These are phyloP conservation scores for Corymbia maculata DNA, from an alignment of 345 rosid species.

Conservation along the genomic window DNA sequence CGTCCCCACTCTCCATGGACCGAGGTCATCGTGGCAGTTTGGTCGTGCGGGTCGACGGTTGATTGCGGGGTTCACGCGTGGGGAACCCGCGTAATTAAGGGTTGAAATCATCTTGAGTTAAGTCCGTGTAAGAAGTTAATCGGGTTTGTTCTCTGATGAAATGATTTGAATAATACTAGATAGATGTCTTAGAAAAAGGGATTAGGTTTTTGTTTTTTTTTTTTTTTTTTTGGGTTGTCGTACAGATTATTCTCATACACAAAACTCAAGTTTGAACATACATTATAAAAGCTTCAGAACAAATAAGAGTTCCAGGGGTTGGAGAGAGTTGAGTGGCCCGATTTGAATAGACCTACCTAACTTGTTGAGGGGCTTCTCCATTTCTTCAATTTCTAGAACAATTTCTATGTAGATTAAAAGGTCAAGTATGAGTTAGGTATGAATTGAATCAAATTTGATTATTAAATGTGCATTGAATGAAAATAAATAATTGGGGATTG, in stretches of 20 bases:
- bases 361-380: too few species aligned
- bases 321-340: background rate
- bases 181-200: background rate
- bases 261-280: background rate
- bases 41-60: background rate
- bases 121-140: background rate
- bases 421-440: background rate
- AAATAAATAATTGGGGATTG: background rate
- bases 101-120: background rate
- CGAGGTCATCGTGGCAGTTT: background rate
- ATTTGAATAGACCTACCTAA: background rate
- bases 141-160: background rate
- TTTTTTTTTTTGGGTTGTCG: background rate
- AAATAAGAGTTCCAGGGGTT: background rate
- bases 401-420: too few species aligned
- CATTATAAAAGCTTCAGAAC: background rate
- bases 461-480: rapidly evolving
- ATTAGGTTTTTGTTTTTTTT: background rate
- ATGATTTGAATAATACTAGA: background rate
- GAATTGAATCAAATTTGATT: too few species aligned
- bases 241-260: background rate
- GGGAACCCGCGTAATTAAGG: background rate
- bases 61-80: background rate
- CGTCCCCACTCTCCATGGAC: background rate
- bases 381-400: too few species aligned